These are phyloP conservation scores for Cryomyces minteri DNA, from an alignment of 495 filamentous ascomycete genomes.

Conservation along the genomic window DNA sequence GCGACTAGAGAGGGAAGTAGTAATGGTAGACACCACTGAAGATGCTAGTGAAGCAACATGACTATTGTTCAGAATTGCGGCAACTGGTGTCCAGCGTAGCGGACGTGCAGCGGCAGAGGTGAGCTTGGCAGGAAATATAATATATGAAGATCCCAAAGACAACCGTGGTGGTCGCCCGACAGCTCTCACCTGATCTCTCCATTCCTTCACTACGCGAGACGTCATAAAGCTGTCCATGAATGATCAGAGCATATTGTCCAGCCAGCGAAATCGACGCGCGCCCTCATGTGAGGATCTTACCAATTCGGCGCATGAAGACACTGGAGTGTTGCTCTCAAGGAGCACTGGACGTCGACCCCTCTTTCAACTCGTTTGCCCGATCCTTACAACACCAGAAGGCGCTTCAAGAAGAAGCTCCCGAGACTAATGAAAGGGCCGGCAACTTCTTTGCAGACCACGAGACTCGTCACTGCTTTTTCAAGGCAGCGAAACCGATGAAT, in stretches of 20 bases:
- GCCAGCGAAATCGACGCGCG: slow-evolving; percentile 42
- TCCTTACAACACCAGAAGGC: slow-evolving; percentile 1
- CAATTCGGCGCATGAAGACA: slow-evolving; percentile 40
- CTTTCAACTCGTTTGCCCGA: slow-evolving; percentile 14
- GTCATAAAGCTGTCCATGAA: slow-evolving; percentile 26
- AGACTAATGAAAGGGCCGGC: slow-evolving; percentile 25
- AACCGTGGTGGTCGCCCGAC: slow-evolving; percentile 15
- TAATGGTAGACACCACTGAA: no score
- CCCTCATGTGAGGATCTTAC: slow-evolving; percentile 42
- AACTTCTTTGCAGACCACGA: slow-evolving; percentile 15
- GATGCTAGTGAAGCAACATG: no score
- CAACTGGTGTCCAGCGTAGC: no score
- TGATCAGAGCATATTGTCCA: slow-evolving; percentile 43
- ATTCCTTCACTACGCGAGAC: slow-evolving; percentile 12
- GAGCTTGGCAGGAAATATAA: no score
- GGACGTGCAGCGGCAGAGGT: no score
- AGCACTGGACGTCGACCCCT: slow-evolving; percentile 26
- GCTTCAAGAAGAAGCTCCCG: not conserved
- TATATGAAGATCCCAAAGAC: slow-evolving; percentile 15
- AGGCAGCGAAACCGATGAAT: slow-evolving; percentile 36
- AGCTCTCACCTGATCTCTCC: slow-evolving; percentile 19
- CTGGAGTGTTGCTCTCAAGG: slow-evolving; percentile 12
- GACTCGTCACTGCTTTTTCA: slow-evolving; percentile 29
- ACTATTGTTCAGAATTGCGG: no score
- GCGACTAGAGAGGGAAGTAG: not conserved